Evolutionary conservation across 805 yeast genomes (phyloP).

Genomic region (Ogataea dorogensis): DNA sequence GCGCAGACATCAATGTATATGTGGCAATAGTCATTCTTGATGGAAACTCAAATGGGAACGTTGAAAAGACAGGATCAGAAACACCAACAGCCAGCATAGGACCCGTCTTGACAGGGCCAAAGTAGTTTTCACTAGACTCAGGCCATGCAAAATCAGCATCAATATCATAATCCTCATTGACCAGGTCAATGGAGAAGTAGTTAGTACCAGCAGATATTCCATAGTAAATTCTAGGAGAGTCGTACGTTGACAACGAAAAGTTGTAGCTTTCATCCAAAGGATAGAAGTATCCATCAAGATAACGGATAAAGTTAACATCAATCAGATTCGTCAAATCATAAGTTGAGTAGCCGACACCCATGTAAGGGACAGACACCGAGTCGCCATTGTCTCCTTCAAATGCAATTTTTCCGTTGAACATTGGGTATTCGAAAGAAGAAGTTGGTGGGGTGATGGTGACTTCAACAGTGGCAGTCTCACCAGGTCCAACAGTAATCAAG

Average conservation of each 20-base stretch:
- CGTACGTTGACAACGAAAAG: not conserved
- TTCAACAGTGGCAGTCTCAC: slow-evolving; percentile 7
- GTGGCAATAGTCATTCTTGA: slow-evolving; percentile 3
- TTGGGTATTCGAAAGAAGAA: slow-evolving; percentile 3
- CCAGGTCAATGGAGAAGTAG: slow-evolving; percentile 14
- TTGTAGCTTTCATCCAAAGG: not conserved
- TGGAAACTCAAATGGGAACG: slow-evolving; percentile 9
- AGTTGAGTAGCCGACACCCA: slow-evolving; percentile 16
- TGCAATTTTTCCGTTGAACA: slow-evolving; percentile 15
- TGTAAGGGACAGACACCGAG: slow-evolving; percentile 14
- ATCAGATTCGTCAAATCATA: slow-evolving; percentile 10
- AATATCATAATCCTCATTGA: slow-evolving; percentile 10
- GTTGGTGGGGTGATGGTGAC: slow-evolving; percentile 10
- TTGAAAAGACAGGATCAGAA: not conserved
- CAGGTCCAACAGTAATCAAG: slow-evolving; percentile 8
- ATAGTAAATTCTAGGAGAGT: slow-evolving; percentile 10
- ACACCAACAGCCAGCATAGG: not conserved
- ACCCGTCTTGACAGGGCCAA: slow-evolving; percentile 6
- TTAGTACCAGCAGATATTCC: slow-evolving; percentile 14
- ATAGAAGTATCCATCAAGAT: not conserved
- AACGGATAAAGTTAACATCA: slow-evolving; percentile 3
- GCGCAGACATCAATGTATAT: slow-evolving; percentile 2
- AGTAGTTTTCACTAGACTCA: slow-evolving; percentile 8
- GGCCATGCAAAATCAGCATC: slow-evolving; percentile 17
- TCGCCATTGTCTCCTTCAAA: slow-evolving; percentile 20